phyloP scores from a whole-genome alignment of 805 yeast genomes.

The Hanseniaspora jakobsenii region DNA sequence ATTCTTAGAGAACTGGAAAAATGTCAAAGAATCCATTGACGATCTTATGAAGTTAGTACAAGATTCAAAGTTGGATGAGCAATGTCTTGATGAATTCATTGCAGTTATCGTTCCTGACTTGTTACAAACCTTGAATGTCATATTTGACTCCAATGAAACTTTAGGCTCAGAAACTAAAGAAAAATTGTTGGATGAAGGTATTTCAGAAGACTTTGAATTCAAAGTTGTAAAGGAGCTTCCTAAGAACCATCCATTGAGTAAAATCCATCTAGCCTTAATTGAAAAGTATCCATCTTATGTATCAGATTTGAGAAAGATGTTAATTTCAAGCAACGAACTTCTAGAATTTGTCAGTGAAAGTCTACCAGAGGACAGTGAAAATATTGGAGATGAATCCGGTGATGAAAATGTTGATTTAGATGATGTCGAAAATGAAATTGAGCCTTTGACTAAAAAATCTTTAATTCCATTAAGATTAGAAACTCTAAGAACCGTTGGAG shows the following conservation, averaged over 20 bases:
- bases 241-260: constrained; percentile 42
- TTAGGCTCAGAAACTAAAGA: constrained; percentile 46
- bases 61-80: background rate
- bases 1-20: constrained; percentile 1
- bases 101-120: constrained; percentile 36
- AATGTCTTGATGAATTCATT: constrained; percentile 8
- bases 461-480: constrained; percentile 12
- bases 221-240: constrained; percentile 29
- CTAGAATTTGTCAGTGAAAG: constrained; percentile 16
- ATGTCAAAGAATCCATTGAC: background rate
- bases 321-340: constrained; percentile 1
- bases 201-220: constrained; percentile 28
- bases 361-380: too few species aligned
- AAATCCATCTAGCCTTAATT: constrained; percentile 39
- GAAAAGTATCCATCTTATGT: constrained; percentile 39
- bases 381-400: constrained; percentile 42
- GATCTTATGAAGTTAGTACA: background rate
- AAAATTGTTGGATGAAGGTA: constrained; percentile 46
- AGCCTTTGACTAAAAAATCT: constrained; percentile 3
- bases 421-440: too few species aligned
- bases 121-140: constrained; percentile 50
- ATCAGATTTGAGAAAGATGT: constrained; percentile 6
- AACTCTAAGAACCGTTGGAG: constrained; percentile 13
- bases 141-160: constrained; percentile 53
- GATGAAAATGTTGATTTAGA: background rate